Evolutionary conservation across 2,329 filamentous ascomycete genomes (phyloP).

Genomic region (Aureobasidium leucospermi): DNA sequence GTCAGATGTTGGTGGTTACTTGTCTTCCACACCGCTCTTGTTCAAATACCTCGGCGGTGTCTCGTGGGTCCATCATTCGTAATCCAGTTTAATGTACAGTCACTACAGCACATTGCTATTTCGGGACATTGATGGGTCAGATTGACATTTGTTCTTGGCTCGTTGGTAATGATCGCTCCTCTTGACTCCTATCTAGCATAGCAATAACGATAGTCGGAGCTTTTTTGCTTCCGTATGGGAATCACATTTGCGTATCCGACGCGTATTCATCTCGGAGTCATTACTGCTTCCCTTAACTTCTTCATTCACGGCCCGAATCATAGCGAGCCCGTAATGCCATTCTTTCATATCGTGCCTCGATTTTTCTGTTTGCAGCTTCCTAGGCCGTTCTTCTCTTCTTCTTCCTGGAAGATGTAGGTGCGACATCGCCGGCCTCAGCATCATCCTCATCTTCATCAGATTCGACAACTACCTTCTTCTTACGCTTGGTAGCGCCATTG

Average conservation of each 20-base stretch:
- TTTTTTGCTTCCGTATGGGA: neutral
- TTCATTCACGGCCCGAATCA: neutral
- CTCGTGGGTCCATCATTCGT: neutral
- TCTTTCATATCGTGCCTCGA: neutral
- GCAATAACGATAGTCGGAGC: neutral
- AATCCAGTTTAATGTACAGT: neutral
- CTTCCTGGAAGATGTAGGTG: neutral
- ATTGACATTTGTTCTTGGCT: neutral
- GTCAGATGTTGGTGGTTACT: neutral
- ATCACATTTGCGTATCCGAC: neutral
- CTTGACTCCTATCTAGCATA: neutral
- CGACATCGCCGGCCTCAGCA: neutral
- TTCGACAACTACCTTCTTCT: constrained; percentile 10
- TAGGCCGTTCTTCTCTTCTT: constrained; percentile 9
- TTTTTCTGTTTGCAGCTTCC: neutral
- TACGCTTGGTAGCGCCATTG: neutral
- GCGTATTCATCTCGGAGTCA: neutral
- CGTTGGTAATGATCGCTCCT: neutral
- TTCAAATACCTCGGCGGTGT: neutral
- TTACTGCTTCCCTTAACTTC: neutral
- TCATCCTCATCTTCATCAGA: constrained; percentile 14
- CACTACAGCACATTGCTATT: neutral
- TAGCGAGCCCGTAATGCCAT: neutral
- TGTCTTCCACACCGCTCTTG: neutral
- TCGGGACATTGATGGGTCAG: neutral